A percentile compares a stretch with the other conserved stretches of the same genome.
Evolutionary conservation across 2,329 filamentous ascomycete genomes (phyloP).

Genomic region (Metarhizium guizhouense): DNA sequence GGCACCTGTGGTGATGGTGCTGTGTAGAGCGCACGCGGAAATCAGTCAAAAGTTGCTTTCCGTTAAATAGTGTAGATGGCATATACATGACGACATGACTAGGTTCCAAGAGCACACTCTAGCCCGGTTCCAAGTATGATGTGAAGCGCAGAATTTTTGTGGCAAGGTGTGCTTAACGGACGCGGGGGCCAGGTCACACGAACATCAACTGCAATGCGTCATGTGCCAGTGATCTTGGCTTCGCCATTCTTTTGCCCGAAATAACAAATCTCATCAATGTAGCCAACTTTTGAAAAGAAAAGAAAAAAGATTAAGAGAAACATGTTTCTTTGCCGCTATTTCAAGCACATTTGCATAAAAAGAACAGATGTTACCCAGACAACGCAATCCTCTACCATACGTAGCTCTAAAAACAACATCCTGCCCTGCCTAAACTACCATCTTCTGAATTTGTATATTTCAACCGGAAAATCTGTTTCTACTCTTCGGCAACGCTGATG

Average conservation of each 20-base stretch:
- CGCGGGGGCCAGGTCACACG: no score
- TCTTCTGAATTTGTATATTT: neutral
- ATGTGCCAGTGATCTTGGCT: no score
- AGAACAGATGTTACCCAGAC: slow-evolving; percentile 5
- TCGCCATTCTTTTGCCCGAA: neutral
- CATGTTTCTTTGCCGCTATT: slow-evolving; percentile 4
- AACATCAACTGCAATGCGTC: no score
- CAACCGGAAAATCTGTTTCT: slow-evolving; percentile 14
- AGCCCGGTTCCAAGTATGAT: neutral
- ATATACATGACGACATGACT: neutral
- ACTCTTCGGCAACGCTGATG: slow-evolving; percentile 62
- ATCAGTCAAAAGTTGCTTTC: neutral
- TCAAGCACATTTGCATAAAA: neutral
- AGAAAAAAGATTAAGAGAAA: neutral
- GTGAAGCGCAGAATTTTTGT: no score
- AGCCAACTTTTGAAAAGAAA: neutral
- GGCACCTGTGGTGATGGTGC: neutral
- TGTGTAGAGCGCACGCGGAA: neutral
- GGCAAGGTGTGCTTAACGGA: no score
- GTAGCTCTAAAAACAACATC: no score
- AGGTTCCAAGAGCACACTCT: neutral
- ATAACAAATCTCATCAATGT: neutral
- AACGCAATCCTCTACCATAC: neutral
- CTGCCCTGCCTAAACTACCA: neutral
- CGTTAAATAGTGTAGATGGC: neutral